These are phyloP conservation scores for Stereum hirsutum DNA, from an alignment of 1,284 basidiomycete species.

Conservation along the genomic window DNA sequence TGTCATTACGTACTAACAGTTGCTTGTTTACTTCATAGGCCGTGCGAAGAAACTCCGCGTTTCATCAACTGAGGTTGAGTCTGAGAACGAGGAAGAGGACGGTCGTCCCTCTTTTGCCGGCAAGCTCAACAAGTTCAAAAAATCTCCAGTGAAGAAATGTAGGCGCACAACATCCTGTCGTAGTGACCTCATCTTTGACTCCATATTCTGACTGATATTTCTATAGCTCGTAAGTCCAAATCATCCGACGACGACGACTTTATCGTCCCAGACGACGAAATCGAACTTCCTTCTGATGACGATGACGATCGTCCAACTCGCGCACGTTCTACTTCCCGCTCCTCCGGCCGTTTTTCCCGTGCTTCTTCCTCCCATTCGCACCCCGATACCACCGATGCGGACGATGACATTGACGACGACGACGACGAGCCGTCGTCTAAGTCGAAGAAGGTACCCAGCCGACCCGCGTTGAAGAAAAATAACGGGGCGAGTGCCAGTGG, in stretches of 20 bases:
- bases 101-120: slow-evolving; percentile 45
- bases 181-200: background rate
- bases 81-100: slow-evolving; percentile 38
- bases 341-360: slow-evolving; percentile 26
- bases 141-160: slow-evolving; percentile 38
- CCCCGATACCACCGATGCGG: slow-evolving; percentile 22
- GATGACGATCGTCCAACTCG: slow-evolving; percentile 16
- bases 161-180: background rate
- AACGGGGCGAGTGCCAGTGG: slow-evolving; percentile 18
- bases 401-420: slow-evolving; percentile 23
- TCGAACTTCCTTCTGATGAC: slow-evolving; percentile 14
- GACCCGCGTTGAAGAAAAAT: slow-evolving; percentile 18
- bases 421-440: slow-evolving; percentile 21
- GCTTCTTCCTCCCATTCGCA: slow-evolving; percentile 12
- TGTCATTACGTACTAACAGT: too few species aligned
- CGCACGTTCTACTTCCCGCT: slow-evolving; percentile 24
- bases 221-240: slow-evolving; percentile 26
- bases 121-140: slow-evolving; percentile 55
- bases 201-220: background rate
- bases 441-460: slow-evolving; percentile 2
- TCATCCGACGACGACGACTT: slow-evolving; percentile 58
- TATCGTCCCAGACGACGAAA: slow-evolving; percentile 45
- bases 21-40: too few species aligned
- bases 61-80: slow-evolving; percentile 29
- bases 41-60: slow-evolving; percentile 45